Conservation (phyloP, 1,284 basidiomycete species). For the Exobasidium cylindrosporum region DNA sequence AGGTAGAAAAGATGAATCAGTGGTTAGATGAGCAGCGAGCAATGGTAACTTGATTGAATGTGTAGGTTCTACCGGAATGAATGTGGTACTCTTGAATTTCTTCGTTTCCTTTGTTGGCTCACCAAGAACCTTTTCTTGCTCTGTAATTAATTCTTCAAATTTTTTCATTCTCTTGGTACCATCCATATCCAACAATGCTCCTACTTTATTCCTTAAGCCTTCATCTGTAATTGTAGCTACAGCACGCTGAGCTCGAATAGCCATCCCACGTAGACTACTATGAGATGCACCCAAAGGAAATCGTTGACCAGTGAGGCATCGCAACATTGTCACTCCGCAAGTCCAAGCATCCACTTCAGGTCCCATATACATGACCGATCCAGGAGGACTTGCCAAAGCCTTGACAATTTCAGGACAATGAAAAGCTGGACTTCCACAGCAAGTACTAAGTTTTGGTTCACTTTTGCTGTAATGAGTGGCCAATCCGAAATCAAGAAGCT, state of each 20-base stretch:
- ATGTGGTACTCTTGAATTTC: constrained; percentile 61
- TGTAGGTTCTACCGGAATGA: constrained; percentile 56
- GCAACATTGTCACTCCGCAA: constrained; percentile 61
- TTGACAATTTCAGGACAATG: constrained; percentile 62
- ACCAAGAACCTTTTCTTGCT: constrained; percentile 21
- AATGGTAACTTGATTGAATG: constrained; percentile 58
- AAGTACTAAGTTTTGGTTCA: constrained; percentile 62
- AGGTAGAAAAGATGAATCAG: constrained; percentile 7
- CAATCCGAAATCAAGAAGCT: constrained; percentile 62
- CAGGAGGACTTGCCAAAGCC: constrained; percentile 59
- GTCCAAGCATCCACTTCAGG: constrained; percentile 65
- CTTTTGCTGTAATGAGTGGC: constrained; percentile 62
- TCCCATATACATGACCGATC: constrained; percentile 58
- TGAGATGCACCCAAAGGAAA: constrained; percentile 62
- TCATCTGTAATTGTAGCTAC: constrained; percentile 57
- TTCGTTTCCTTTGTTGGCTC: constrained; percentile 31
- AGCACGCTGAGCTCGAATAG: constrained; percentile 58
- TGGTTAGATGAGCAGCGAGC: constrained; percentile 29
- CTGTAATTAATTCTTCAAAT: constrained; percentile 46
- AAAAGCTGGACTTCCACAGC: constrained; percentile 61
- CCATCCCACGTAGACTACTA: constrained; percentile 58
- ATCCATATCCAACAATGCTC: constrained; percentile 59
- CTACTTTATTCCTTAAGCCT: constrained; percentile 56
- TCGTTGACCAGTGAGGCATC: constrained; percentile 59
- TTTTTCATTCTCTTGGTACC: constrained; percentile 58